Base-by-base conservation (phyloP, 169 alveolate species). In the Cryptosporidium xiaoi region DNA sequence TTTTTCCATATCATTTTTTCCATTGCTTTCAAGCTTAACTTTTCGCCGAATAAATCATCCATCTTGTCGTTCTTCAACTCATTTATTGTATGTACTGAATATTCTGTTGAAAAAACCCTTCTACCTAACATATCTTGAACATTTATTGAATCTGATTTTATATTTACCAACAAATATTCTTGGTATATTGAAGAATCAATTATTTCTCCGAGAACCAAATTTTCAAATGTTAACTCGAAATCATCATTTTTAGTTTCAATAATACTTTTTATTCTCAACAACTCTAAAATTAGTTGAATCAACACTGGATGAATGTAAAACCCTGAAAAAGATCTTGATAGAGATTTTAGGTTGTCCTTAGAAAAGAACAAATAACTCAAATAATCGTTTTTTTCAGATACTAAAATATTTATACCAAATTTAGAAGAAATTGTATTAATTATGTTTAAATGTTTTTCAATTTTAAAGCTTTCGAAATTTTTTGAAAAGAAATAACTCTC, bases 281-380 rank as follows among this genome's bases (percentile, higher is more conserved):
- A 29, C 36, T 60, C 69, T 20, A 60, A 77, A 13, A 77, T 24
- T 46, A 77, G 20, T 20, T 77, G 77, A 5, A 77, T 58, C n/a
- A 77, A 10, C 8, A 24, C 36, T 24, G 87, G 87, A 34, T 77
- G 87, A 20, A 77, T 77, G 64, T 71, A 36, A 40, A 27, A 77
- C n/a, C 87, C 87, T 55, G 46, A 58, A 62, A 34, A 77, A 24
- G 71, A 77, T 27, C 56, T 77, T 62, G 87, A 77, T 13, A 77
- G 3, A 12, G 77, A 77, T 36, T 77, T 56, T 16, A 36, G 56
- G 13, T 36, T 56, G 46, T 77, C 87, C 2, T 40, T 51, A 1
- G 71, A 31, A 40, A 20, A 46, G 2, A 77, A 18, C 36, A 77
- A 40, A 24, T 36, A 60, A 24, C 44, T 46, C 2, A 44, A 8